Evolutionary conservation across 164 flowering plant species (phyloP), one percentile per base, ranked within the genome.

Genomic region (Echeveria elegans): DNA sequence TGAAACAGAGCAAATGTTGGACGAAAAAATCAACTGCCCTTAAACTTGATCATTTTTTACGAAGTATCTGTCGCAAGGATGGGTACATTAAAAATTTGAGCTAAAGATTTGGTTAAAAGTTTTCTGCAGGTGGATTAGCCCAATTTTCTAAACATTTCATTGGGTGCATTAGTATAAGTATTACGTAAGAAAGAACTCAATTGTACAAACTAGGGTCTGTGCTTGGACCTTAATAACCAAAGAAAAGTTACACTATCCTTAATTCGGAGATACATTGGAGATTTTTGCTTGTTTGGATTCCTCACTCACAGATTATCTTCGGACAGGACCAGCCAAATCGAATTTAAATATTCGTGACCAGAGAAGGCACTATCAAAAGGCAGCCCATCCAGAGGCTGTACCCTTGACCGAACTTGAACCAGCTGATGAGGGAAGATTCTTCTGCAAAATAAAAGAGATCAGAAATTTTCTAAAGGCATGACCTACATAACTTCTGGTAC

Each of bases 331-430:
- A 52, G 29, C 11, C 6, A 23, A 23, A 52, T 23, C 7, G 58
- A 52, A 21, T 52, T 23, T 23, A 52, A 52, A 21, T 5, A 1
- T 52, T 23, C 58, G 8, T 7, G 18, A 15, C 19, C 50, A 16
- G 50, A n/a, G 58, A 52, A 52, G 14, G 58, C 58, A 29, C 30
- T 18, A 63, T 83, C 78, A 94, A 76, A 94, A 94, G 41, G 97
- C 98, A 12, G 97, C 98, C 98, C 97, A 94, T 77, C 97, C 97
- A 29, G 97, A 81, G 62, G 89, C 94, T 32, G 83, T 62, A 60
- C 78, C 76, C 72, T 80, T 83, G 32, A 82, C 59, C 30, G 92
- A 75, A 66, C 78, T 88, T 34, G 92, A 76, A 28, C 83, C 86
- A 40, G 84, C 71, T 45, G 85, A 52, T 0, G 88, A 73, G 64